Evolutionary conservation across 352 stramenopile species (phyloP).

Genomic region (Phytophthora agathidicida): DNA sequence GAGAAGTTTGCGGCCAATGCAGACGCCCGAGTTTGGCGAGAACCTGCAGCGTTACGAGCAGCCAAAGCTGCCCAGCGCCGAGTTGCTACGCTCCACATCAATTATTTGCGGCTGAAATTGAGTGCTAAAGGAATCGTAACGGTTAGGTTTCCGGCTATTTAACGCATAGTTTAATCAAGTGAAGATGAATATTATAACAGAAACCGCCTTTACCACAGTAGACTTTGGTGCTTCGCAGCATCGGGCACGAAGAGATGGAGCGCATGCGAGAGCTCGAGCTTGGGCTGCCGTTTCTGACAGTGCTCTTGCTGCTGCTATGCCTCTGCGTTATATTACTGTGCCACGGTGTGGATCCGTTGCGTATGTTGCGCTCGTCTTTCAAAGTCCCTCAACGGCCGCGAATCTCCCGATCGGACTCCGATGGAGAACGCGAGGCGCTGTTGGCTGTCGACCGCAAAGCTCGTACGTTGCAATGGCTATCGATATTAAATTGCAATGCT

Average conservation of each 20-base stretch:
- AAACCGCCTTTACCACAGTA: constrained; percentile 11
- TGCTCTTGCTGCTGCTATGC: constrained; percentile 53
- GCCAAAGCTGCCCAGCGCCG: constrained; percentile 9
- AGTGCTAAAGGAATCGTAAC: background rate
- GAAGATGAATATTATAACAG: background rate
- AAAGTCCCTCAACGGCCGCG: constrained; percentile 43
- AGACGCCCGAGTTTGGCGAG: constrained; percentile 1
- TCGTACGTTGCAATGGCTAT: constrained; percentile 25
- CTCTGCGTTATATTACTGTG: constrained; percentile 51
- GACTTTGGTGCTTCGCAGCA: no score
- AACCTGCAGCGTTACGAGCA: background rate
- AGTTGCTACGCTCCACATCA: constrained; percentile 34
- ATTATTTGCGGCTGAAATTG: constrained; percentile 1
- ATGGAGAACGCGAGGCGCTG: constrained; percentile 59
- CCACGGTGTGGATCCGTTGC: constrained; percentile 65
- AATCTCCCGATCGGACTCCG: constrained; percentile 40
- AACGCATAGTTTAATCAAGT: background rate
- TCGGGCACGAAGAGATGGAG: no score
- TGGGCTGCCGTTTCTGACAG: constrained; percentile 41
- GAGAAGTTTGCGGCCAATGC: constrained; percentile 11
- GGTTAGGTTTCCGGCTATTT: background rate
- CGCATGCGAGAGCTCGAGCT: constrained; percentile 42
- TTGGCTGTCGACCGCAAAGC: constrained; percentile 45
- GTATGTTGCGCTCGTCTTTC: constrained; percentile 64
- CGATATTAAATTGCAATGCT: background rate